phyloP scores from a whole-genome alignment of 495 filamentous ascomycete species.

The Patellaria atrata region DNA sequence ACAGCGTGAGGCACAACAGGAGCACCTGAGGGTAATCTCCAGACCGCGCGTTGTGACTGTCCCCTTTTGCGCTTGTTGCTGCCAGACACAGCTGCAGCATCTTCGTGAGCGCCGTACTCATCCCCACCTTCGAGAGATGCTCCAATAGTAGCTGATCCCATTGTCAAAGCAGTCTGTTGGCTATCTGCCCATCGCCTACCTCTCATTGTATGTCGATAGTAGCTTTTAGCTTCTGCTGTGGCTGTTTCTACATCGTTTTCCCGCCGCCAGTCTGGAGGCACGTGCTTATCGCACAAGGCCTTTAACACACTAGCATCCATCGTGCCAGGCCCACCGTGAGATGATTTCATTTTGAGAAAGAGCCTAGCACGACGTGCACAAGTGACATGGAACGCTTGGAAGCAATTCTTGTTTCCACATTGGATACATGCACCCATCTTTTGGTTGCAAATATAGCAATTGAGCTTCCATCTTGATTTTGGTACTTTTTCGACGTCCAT shows the following conservation, averaged over 20 bases:
- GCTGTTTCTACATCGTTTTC: slow-evolving; percentile 66
- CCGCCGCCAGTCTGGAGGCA: slow-evolving; percentile 72
- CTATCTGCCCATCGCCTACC: slow-evolving; percentile 81
- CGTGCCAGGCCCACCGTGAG: slow-evolving; percentile 59
- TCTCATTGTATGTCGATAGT: slow-evolving; percentile 76
- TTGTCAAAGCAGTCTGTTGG: slow-evolving; percentile 67
- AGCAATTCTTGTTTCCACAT: slow-evolving; percentile 95
- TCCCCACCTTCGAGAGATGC: slow-evolving; percentile 36
- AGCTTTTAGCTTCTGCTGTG: slow-evolving; percentile 54
- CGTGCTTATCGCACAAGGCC: slow-evolving; percentile 93
- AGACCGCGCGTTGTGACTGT: slow-evolving; percentile 52
- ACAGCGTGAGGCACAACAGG: slow-evolving; percentile 84
- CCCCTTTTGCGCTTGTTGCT: slow-evolving; percentile 64
- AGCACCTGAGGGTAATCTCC: slow-evolving; percentile 90
- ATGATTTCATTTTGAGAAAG: slow-evolving; percentile 92
- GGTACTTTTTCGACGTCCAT: slow-evolving; percentile 97
- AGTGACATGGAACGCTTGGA: slow-evolving; percentile 95
- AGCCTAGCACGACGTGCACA: slow-evolving; percentile 80
- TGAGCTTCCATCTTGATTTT: slow-evolving; percentile 79
- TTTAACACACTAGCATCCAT: slow-evolving; percentile 83
- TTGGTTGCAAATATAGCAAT: slow-evolving; percentile 94
- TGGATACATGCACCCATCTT: slow-evolving; percentile 97
- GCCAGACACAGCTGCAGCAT: slow-evolving; percentile 45
- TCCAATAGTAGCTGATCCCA: slow-evolving; percentile 50
- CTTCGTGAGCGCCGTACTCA: slow-evolving; percentile 18